Evolutionary conservation across 2,329 filamentous ascomycete genomes (phyloP).

Genomic region (Corinectria fuckeliana): DNA sequence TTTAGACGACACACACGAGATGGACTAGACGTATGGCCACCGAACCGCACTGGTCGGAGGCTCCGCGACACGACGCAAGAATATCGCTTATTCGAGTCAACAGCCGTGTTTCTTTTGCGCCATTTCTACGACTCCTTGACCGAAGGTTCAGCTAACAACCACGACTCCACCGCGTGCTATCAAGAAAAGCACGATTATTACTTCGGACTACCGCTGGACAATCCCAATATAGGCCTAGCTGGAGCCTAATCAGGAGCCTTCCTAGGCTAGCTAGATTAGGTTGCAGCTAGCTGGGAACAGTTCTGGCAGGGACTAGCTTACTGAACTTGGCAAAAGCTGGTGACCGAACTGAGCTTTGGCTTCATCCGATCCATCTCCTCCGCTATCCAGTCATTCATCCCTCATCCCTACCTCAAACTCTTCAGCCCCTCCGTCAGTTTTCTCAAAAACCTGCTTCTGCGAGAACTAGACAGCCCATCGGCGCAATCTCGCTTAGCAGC

Average conservation of each 20-base stretch:
- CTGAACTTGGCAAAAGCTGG: neutral
- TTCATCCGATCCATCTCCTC: neutral
- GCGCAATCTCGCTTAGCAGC: conserved; percentile 21
- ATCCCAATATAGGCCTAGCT: neutral
- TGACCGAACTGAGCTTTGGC: neutral
- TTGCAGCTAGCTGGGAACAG: neutral
- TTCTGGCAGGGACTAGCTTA: neutral
- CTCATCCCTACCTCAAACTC: neutral
- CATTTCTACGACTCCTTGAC: neutral
- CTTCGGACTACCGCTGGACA: neutral
- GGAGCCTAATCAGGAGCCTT: neutral
- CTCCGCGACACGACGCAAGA: neutral
- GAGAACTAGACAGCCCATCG: conserved; percentile 14
- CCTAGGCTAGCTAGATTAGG: neutral
- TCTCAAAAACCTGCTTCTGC: neutral
- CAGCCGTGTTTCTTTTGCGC: neutral
- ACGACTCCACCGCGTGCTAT: neutral
- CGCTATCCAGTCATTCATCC: neutral
- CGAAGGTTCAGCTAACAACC: neutral
- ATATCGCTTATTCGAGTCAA: neutral
- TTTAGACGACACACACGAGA: neutral
- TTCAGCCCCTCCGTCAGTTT: neutral
- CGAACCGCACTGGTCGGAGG: neutral
- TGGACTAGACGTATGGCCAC: neutral
- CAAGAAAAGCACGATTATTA: neutral